Evolutionary conservation across 2,329 filamentous ascomycete species (phyloP), one percentile per base, ranked within the genome.

Genomic region (Sporothrix mexicana): DNA sequence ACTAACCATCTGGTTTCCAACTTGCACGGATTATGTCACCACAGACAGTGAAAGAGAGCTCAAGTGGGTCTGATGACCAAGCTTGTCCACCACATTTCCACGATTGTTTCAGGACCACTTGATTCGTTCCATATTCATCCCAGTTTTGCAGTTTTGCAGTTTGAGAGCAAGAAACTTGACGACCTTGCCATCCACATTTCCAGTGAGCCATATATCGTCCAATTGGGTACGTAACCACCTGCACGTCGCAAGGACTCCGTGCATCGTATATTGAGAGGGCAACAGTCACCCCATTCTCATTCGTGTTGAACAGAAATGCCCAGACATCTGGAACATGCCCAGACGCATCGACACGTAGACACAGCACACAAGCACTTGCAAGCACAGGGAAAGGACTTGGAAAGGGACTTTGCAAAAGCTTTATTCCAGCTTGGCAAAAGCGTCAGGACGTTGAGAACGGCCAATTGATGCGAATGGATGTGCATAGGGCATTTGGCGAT

Each of bases 251-350:
- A 36, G 30, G 30, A 36, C 30, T 36, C 30, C 30, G 30, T 36
- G 30, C 30, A 36, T 36, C 30, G 30, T 36, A 36, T 36, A 13
- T 51, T 53, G 51, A 6, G 51, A n/a, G 10, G 7, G 51, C n/a
- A 53, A n/a, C n/a, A n/a, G 51, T 8, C 15, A 20, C 51, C 15
- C n/a, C 49, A 10, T 30, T n/a, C 17, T 20, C 9, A 13, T 43
- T 64, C 9, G 30, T 41, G 30, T n/a, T 41, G 57, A 12, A 61
- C 13, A 55, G 13, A 17, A 64, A 64, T 64, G 59, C 59, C 36
- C 59, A 64, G 59, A 64, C 59, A 43, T 64, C 36, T 64, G 9
- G 9, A 64, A 45, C 59, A 64, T 20, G 59, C 59, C 59, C 59
- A 64, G 30, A 64, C n/a, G n/a, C n/a, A n/a, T n/a, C 7, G 30